phyloP scores from a whole-genome alignment of 208 protist genomes.

The Leishmania guyanensis region DNA sequence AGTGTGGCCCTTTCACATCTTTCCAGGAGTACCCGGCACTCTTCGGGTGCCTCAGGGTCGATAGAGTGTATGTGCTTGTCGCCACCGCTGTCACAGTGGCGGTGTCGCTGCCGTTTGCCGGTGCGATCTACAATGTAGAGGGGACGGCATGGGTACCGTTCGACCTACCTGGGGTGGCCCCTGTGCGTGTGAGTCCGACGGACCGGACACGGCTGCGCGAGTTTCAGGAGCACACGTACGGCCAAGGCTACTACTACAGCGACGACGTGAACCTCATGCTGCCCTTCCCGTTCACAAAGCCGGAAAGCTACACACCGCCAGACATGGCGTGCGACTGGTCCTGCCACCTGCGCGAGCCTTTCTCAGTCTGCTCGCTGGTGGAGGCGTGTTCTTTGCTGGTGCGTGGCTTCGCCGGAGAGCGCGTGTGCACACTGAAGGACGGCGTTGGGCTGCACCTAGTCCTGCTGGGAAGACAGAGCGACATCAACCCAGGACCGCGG shows the following conservation, averaged over 20 bases:
- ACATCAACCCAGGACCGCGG: slow-evolving; percentile 81
- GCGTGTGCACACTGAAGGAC: slow-evolving; percentile 42
- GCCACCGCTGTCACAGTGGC: slow-evolving; percentile 46
- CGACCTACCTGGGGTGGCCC: slow-evolving; percentile 57
- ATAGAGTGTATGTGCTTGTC: slow-evolving; percentile 83
- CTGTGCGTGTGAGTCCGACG: slow-evolving; percentile 41
- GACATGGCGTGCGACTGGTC: slow-evolving; percentile 85
- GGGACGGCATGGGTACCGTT: slow-evolving; percentile 81
- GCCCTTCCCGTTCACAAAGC: slow-evolving; percentile 75
- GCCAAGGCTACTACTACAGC: slow-evolving; percentile 85
- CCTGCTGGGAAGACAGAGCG: slow-evolving; percentile 75
- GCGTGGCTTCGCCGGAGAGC: slow-evolving; percentile 73
- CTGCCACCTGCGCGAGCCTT: slow-evolving; percentile 55
- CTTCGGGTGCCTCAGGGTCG: slow-evolving; percentile 76
- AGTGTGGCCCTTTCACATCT: slow-evolving; percentile 67
- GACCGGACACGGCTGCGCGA: slow-evolving; percentile 69
- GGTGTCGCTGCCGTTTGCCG: slow-evolving; percentile 54
- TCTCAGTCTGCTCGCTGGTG: slow-evolving; percentile 36
- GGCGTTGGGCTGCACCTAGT: slow-evolving; percentile 57
- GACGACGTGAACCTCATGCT: slow-evolving; percentile 70
- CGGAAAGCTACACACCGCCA: slow-evolving; percentile 19
- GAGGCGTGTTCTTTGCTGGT: slow-evolving; percentile 67
- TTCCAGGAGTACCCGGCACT: slow-evolving; percentile 65
- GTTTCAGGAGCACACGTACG: slow-evolving; percentile 69
- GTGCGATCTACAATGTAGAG: slow-evolving; percentile 56